A percentile compares a stretch with the other conserved stretches of the same genome.
Evolutionary conservation across 768 basidiomycete genomes (phyloP).

Genomic region (Nidularia sp.): DNA sequence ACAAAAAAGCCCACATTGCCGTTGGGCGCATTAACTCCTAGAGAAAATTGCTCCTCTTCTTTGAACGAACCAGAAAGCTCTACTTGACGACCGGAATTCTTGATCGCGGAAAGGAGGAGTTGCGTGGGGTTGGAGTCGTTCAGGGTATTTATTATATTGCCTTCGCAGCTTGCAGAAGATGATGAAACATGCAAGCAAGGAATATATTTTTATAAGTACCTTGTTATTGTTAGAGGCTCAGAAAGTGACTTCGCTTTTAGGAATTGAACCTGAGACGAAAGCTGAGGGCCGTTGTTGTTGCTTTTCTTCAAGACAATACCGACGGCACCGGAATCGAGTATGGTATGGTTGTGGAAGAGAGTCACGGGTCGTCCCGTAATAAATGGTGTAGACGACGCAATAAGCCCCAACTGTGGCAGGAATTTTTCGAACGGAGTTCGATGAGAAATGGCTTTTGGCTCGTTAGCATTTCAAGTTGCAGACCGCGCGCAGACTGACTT

Average conservation of each 20-base stretch:
- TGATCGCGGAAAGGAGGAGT: slow-evolving; percentile 53
- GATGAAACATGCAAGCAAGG: no score
- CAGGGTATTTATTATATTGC: slow-evolving; percentile 65
- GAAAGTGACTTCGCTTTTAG: slow-evolving; percentile 41
- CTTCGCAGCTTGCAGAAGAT: slow-evolving; percentile 47
- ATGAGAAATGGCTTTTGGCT: background rate
- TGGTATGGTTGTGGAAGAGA: slow-evolving; percentile 51
- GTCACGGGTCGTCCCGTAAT: slow-evolving; percentile 73
- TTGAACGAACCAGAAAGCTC: slow-evolving; percentile 29
- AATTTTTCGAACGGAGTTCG: background rate
- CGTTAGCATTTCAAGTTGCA: background rate
- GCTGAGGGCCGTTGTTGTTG: slow-evolving; percentile 1
- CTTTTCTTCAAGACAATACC: slow-evolving; percentile 46
- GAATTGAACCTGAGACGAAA: slow-evolving; percentile 20
- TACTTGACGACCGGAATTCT: slow-evolving; percentile 21
- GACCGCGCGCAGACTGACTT: slow-evolving; percentile 30
- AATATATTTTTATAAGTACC: slow-evolving; percentile 24
- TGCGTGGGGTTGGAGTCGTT: slow-evolving; percentile 56
- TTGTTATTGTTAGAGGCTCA: slow-evolving; percentile 46
- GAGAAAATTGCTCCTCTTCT: slow-evolving; percentile 53
- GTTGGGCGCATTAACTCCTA: slow-evolving; percentile 35
- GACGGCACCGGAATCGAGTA: slow-evolving; percentile 64
- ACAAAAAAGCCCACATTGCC: slow-evolving; percentile 18
- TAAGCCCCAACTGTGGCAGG: slow-evolving; percentile 52
- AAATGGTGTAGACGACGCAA: slow-evolving; percentile 76